These are phyloP conservation scores for Neofusicoccum kwambonambiense DNA, from an alignment of 2,329 filamentous ascomycete species.

Conservation along the genomic window DNA sequence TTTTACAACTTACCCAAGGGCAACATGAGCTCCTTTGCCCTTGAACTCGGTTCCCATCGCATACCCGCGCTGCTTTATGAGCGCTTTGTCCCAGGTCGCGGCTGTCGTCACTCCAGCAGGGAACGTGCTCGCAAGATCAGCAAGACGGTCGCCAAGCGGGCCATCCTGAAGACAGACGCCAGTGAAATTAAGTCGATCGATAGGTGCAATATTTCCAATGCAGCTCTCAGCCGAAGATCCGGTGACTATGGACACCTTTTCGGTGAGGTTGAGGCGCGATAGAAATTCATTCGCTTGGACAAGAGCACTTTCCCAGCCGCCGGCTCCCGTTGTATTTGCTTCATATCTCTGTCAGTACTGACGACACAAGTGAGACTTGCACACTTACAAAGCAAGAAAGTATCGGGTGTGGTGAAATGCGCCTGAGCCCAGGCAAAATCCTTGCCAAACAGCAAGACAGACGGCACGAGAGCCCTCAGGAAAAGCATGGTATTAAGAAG, in stretches of 20 bases:
- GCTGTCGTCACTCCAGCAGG: conserved; percentile 37
- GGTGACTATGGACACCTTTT: conserved; percentile 37
- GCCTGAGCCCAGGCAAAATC: not conserved
- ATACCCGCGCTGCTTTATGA: conserved; percentile 33
- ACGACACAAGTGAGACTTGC: not conserved
- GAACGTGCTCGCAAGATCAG: conserved; percentile 34
- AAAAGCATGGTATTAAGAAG: too few relatives aligned
- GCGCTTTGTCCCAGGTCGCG: conserved; percentile 40
- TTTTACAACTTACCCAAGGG: conserved; percentile 32
- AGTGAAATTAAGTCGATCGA: conserved; percentile 37
- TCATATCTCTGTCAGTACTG: not conserved
- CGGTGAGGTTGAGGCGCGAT: conserved; percentile 34
- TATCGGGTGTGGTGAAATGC: not conserved
- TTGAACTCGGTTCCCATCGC: conserved; percentile 33
- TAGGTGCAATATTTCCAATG: conserved; percentile 35
- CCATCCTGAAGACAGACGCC: conserved; percentile 43
- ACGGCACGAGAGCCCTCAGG: not conserved
- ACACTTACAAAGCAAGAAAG: not conserved
- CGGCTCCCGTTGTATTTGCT: conserved; percentile 20
- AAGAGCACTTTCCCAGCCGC: conserved; percentile 36
- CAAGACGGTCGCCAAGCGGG: conserved; percentile 22
- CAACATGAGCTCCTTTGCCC: conserved; percentile 39
- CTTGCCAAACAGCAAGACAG: not conserved
- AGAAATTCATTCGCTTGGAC: conserved; percentile 35
- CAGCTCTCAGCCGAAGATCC: conserved; percentile 21